A percentile compares a stretch with the other conserved stretches of the same genome.
phyloP scores from a whole-genome alignment of 805 yeast genomes.

The Cyberlindnera meyerae region DNA sequence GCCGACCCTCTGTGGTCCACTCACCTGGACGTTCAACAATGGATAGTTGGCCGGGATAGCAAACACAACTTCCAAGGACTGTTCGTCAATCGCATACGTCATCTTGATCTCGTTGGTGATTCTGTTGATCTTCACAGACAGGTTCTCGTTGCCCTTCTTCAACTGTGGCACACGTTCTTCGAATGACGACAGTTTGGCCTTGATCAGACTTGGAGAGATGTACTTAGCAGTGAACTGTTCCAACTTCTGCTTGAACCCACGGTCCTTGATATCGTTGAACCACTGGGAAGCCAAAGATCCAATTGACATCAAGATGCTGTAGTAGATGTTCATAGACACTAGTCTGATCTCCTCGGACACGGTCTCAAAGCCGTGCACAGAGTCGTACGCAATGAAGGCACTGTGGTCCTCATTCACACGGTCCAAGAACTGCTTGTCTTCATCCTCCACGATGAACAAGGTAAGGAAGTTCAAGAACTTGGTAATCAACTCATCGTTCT shows the following conservation, averaged over 20 bases:
- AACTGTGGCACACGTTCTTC: slow-evolving; percentile 34
- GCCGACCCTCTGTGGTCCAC: slow-evolving; percentile 77
- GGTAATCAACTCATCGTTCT: slow-evolving; percentile 39
- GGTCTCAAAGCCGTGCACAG: slow-evolving; percentile 6
- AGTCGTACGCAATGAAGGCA: slow-evolving; percentile 22
- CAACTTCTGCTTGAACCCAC: slow-evolving; percentile 52
- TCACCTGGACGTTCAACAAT: slow-evolving; percentile 64
- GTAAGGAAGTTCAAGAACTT: slow-evolving; percentile 50
- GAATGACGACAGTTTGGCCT: slow-evolving; percentile 50
- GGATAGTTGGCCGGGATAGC: slow-evolving; percentile 76
- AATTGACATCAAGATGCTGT: slow-evolving; percentile 41
- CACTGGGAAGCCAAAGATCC: slow-evolving; percentile 61
- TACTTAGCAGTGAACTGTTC: slow-evolving; percentile 57
- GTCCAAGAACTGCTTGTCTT: slow-evolving; percentile 21
- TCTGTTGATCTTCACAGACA: slow-evolving; percentile 56
- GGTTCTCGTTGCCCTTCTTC: slow-evolving; percentile 33
- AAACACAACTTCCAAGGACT: slow-evolving; percentile 73
- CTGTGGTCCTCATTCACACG: slow-evolving; percentile 17
- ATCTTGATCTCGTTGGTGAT: slow-evolving; percentile 66
- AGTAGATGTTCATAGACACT: slow-evolving; percentile 47
- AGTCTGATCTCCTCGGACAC: slow-evolving; percentile 30
- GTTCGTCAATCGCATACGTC: slow-evolving; percentile 78
- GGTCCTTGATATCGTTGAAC: slow-evolving; percentile 67
- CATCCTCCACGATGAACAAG: slow-evolving; percentile 41
- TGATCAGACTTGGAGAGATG: slow-evolving; percentile 62